Base-by-base conservation (phyloP, 805 yeast species). In the Candida hispaniensis region DNA sequence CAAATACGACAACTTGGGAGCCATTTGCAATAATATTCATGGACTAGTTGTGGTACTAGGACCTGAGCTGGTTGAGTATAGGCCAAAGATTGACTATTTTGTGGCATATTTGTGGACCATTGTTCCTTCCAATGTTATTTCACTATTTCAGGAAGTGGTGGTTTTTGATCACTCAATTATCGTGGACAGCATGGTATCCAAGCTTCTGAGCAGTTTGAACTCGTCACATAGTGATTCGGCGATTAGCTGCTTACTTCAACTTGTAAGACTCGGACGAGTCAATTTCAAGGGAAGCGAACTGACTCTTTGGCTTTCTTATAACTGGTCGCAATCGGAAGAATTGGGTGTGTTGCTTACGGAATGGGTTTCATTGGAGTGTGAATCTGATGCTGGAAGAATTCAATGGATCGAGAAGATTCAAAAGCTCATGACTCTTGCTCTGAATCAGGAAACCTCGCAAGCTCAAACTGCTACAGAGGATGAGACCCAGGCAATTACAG, bases 301-400 rank as follows among this genome's bases (percentile, higher is more conserved):
- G 5, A 58, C 69, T 16, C 56, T 77, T 5, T 81, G 91, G 91
- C 59, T 72, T 6, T 70, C 63, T 20, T 66, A 60, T 43, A 73
- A 64, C 56, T 58, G 50, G 8, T 52, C 55, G 9, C 71, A 74
- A 3, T 41, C 54, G 2, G 44, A 43, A 1, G 64, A 62, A 6
- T 50, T 78, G 12, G 50, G 60, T 17, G 52, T 56, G 3, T 57
- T 78, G 30, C 60, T 80, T 8, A 52, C 48, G 10, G 65, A 70
- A 11, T 80, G 91, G 88, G 52, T 79, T 27, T 71, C 69, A 11
- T 63, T 69, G 14, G 57, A 27, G 8, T 27, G 28, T 5, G 36
- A 32, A 9, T 32, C 36, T 1, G 36, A 28, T n/a, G 24, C 28
- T 2, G 36, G 36, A 1, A 10, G 28, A 12, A 32, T 32, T 11